Evolutionary conservation across 192 early-diverging fungal species (phyloP), one percentile per base, ranked within the genome.

Genomic region (Backusella sp.): DNA sequence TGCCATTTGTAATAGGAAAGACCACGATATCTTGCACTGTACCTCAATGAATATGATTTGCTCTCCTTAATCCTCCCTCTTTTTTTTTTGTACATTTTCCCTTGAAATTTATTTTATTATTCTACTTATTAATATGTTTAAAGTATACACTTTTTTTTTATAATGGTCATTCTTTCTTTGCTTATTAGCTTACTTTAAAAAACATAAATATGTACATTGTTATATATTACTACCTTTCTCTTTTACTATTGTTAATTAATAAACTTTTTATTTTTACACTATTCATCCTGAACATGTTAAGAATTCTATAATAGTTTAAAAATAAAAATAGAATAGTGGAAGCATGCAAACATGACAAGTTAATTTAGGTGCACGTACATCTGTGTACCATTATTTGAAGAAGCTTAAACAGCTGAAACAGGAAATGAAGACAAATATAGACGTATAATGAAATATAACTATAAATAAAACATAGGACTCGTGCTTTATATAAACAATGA

Each of bases 11-110:
- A 62, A 62, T 62, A 62, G 26, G 56, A 62, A 28, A 14, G 56
- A 62, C n/a, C 56, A 62, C 56, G 56, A 62, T 62, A 62, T 62
- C 26, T 23, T 62, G 23, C 56, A 62, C 56, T 62, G 56, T 62
- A 62, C 1, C 23, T 62, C 56, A 62, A 26, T 62, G 56, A 28
- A 62, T 62, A 62, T 62, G 56, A 62, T 62, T 62, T 62, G 26
- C 26, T 26, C 56, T 62, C 56, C 56, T 62, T 62, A 62, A 12
- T 28, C 4, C 56, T 62, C 56, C 53, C n/a, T 26, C 32, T 32
- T 32, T 56, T 56, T 53, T 59, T 28, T 62, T 62, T 62, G 11
- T 62, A 28, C 26, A 1, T 62, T 62, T 62, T 62, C 56, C 56
- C 23, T 62, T 62, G 53, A 56, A 56, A 56, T 62, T 59, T 62